Conservation (phyloP, 106 monocot species). For the Platanthera zijinensis region DNA sequence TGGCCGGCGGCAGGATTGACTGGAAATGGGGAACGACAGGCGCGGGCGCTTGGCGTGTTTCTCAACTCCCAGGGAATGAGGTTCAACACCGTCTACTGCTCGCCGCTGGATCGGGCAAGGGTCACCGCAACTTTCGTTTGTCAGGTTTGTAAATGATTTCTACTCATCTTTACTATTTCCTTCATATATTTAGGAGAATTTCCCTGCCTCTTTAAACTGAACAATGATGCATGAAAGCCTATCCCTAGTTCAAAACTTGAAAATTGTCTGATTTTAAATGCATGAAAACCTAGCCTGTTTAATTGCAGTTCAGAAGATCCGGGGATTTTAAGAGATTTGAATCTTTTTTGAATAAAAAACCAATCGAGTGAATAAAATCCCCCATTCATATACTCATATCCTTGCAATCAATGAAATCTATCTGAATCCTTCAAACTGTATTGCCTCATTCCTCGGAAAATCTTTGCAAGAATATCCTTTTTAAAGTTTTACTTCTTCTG, state of each 20-base stretch:
- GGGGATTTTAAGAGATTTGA: too few relatives aligned
- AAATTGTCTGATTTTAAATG: too few relatives aligned
- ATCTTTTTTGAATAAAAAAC: too few relatives aligned
- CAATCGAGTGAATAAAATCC: too few relatives aligned
- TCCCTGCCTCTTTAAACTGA: neutral
- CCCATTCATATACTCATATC: too few relatives aligned
- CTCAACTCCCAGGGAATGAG: slow-evolving; percentile 47
- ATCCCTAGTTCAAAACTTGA: neutral
- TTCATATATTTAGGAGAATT: neutral
- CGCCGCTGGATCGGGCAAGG: slow-evolving; percentile 60
- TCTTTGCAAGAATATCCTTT: too few relatives aligned
- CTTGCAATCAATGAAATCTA: too few relatives aligned
- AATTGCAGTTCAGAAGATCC: too few relatives aligned
- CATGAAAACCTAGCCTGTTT: too few relatives aligned
- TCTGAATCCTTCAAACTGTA: too few relatives aligned
- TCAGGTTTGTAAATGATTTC: slow-evolving; percentile 25
- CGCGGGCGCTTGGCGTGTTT: slow-evolving; percentile 60
- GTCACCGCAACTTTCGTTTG: slow-evolving; percentile 48
- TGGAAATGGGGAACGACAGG: slow-evolving; percentile 61
- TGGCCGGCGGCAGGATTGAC: slow-evolving; percentile 54
- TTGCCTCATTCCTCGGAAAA: too few relatives aligned
- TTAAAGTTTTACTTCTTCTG: too few relatives aligned
- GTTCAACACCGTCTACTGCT: slow-evolving; percentile 37
- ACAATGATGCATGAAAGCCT: neutral
- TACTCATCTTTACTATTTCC: neutral